Evolutionary conservation across 1,284 basidiomycete genomes (phyloP).

Genomic region (Malassezia caprae): DNA sequence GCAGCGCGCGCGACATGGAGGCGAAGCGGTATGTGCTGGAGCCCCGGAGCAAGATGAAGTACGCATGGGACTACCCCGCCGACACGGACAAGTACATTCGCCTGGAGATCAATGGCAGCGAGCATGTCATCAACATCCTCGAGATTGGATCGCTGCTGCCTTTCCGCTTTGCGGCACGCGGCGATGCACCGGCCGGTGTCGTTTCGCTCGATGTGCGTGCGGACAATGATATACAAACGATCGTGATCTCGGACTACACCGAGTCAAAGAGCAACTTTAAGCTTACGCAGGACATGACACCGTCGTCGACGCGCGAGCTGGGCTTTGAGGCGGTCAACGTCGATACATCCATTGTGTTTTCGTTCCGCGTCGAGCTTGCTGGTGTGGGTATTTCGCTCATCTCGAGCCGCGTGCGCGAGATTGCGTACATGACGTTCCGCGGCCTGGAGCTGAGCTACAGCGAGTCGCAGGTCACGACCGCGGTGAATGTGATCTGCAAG

Average conservation of each 20-base stretch:
- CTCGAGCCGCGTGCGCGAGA: constrained; percentile 76
- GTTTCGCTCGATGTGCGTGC: constrained; percentile 89
- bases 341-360: constrained; percentile 62
- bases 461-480: constrained; percentile 69
- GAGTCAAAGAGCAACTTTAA: constrained; percentile 82
- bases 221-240: constrained; percentile 72
- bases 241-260: constrained; percentile 78
- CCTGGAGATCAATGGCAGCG: constrained; percentile 58
- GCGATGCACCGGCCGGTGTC: constrained; percentile 52
- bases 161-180: constrained; percentile 59
- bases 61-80: constrained; percentile 92
- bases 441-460: constrained; percentile 76
- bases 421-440: constrained; percentile 75
- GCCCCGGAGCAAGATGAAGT: constrained; percentile 58
- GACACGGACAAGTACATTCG: constrained; percentile 70
- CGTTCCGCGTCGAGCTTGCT: constrained; percentile 67
- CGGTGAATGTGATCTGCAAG: constrained; percentile 72
- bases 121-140: constrained; percentile 78
- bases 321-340: constrained; percentile 72
- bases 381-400: constrained; percentile 88
- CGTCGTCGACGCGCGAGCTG: constrained; percentile 50
- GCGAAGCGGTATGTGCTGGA: constrained; percentile 54
- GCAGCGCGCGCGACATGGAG: constrained; percentile 51
- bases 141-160: constrained; percentile 90
- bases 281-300: constrained; percentile 55